phyloP scores from a whole-genome alignment of 192 early-diverging fungal genomes.

The Glomus cerebriforme region DNA sequence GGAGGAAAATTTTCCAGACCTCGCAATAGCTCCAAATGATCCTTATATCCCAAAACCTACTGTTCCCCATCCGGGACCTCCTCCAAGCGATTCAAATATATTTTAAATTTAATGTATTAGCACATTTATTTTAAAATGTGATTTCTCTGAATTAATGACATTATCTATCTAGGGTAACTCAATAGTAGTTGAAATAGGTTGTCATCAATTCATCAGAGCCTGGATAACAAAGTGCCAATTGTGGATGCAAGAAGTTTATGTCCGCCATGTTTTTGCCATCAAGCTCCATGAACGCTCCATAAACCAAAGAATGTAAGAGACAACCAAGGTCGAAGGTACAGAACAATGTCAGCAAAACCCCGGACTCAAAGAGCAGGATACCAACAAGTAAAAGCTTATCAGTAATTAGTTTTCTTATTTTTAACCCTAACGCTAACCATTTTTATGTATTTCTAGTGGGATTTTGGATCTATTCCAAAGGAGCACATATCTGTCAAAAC shows the following conservation, averaged over 20 bases:
- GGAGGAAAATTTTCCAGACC: background rate
- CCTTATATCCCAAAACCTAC: background rate
- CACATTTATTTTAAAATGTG: slow-evolving; percentile 6
- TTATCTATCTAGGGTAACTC: background rate
- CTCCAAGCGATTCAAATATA: background rate
- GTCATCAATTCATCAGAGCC: background rate
- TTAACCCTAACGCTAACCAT: background rate
- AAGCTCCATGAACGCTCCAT: background rate
- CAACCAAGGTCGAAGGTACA: background rate
- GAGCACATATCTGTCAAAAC: background rate
- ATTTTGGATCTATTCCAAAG: background rate
- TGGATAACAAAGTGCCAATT: background rate
- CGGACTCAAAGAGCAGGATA: background rate
- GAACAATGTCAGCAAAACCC: background rate
- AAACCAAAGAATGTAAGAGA: background rate
- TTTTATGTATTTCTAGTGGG: background rate
- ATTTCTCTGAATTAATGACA: background rate
- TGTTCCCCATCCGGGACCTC: slow-evolving; percentile 9
- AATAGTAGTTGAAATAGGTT: background rate
- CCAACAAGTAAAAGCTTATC: background rate
- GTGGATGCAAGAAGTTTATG: background rate
- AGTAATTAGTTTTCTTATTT: background rate
- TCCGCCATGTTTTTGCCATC: background rate
- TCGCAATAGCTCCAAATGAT: background rate
- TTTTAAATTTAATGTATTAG: slow-evolving; percentile 22